Base-by-base conservation (phyloP, 305 asterid genomes). In the Fraxinus angustifolia region DNA sequence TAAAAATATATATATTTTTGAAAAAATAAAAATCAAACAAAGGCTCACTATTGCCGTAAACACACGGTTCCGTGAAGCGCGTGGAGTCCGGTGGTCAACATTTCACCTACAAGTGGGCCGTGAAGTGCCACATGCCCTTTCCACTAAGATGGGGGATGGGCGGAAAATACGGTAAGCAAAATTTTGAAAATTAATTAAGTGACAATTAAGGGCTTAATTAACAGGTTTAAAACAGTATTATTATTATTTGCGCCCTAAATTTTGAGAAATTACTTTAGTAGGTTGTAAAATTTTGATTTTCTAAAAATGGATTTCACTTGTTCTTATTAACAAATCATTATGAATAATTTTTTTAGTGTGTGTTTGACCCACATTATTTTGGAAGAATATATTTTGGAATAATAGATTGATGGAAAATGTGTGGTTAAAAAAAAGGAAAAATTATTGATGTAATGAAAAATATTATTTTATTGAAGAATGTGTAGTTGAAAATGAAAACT, bases 21-120 rank as follows among this genome's bases (percentile, higher is more conserved):
- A 33, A 33, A 33, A 33, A 33, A 0, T 33, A 3, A 33, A 33
- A 33, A 33, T 33, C 6, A 33, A 33, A 33, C 35, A 3, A 2
- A 2, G 35, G 4, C 35, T 3, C 58, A 79, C 30, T 45, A 11
- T 75, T 73, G 72, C 70, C 1, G 78, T 77, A 80, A 19, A 5
- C 0, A 8, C 89, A 89, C 90, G 90, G 86, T 86, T 82, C 80
- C 3, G 0, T 30, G 76, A 0, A 74, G 88, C 80, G 76, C 88
- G 90, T 88, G 87, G 77, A 2, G 5, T 56, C 2, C 4, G 50
- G 16, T 42, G 50, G 16, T 42, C 50, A 42, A 42, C 50, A 42
- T 11, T 42, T 42, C 50, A 10, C 16, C 16, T 42, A 40, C 3
- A 10, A 8, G 48, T 2, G 48, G 48, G 48, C 48, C 48, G 8